Conservation (phyloP, 2,329 filamentous ascomycete species). For the Biscogniauxia mediterranea region DNA sequence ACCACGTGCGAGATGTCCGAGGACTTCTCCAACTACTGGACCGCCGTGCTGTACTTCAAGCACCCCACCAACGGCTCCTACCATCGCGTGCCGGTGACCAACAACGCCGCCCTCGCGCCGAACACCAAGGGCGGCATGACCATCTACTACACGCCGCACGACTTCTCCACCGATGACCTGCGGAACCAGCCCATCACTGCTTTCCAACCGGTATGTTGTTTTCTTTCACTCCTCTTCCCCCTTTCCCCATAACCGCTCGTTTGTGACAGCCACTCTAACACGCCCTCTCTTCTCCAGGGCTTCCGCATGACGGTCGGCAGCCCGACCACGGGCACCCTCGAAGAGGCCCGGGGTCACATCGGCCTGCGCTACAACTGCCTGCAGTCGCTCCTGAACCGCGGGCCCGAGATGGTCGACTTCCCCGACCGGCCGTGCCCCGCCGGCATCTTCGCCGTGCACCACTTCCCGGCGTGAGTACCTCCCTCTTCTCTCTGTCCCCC, state of each 20-base stretch:
- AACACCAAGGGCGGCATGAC: conserved; percentile 32
- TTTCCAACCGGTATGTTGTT: conserved; percentile 37
- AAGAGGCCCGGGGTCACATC: conserved; percentile 34
- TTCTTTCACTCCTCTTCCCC: too few species aligned
- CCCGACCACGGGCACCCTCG: conserved; percentile 24
- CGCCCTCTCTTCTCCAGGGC: conserved; percentile 27
- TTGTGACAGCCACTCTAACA: conserved; percentile 7
- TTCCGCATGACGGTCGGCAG: conserved; percentile 46
- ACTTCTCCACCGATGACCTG: conserved; percentile 26
- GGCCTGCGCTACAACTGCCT: conserved; percentile 43
- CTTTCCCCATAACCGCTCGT: neutral
- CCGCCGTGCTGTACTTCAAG: conserved; percentile 34
- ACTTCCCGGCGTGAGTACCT: conserved; percentile 37
- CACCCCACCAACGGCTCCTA: conserved; percentile 33
- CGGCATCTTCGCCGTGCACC: conserved; percentile 42
- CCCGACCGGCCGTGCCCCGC: conserved; percentile 39
- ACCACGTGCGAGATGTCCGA: conserved; percentile 16
- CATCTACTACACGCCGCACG: conserved; percentile 32
- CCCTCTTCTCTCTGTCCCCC: too few species aligned
- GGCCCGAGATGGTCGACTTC: conserved; percentile 39
- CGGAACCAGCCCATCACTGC: conserved; percentile 40
- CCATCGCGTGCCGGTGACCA: conserved; percentile 29
- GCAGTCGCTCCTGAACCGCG: conserved; percentile 36
- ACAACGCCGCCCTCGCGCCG: conserved; percentile 28
- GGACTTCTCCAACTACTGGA: conserved; percentile 35